Percentiles rank a stretch among this genome's conserved stretches.
phyloP scores from a whole-genome alignment of 2,329 filamentous ascomycete genomes.

The Emericellopsis cladophorae region DNA sequence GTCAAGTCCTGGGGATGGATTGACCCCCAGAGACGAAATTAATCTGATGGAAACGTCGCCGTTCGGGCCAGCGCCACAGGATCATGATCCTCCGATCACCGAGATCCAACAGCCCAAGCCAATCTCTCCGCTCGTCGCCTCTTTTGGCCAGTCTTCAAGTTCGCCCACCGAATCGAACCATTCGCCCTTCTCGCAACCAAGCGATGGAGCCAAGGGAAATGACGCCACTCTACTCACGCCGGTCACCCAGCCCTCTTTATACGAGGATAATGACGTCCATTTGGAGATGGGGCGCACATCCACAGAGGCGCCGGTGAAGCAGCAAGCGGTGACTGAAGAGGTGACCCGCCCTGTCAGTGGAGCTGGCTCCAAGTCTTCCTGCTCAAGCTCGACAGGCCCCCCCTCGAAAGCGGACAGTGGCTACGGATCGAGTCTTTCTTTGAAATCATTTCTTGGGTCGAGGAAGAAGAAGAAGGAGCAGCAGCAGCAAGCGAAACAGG shows the following conservation, averaged over 20 bases:
- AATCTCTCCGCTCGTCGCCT: background rate
- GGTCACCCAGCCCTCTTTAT: too few relatives aligned
- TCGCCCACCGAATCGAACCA: background rate
- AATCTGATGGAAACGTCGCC: background rate
- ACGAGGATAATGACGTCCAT: too few relatives aligned
- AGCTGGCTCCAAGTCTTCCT: constrained; percentile 26
- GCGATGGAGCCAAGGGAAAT: too few relatives aligned
- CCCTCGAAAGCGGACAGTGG: constrained; percentile 48
- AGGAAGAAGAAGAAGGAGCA: constrained; percentile 12
- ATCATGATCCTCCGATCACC: background rate
- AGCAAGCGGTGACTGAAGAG: background rate
- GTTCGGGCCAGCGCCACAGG: background rate
- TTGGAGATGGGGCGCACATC: background rate
- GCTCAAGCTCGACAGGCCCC: constrained; percentile 15
- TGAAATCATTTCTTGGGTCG: constrained; percentile 34
- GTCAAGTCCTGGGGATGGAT: constrained; percentile 22
- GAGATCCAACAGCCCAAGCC: background rate
- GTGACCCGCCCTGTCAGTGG: constrained; percentile 31
- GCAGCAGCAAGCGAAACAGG: constrained; percentile 11
- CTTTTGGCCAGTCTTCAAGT: background rate
- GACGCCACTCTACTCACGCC: too few relatives aligned
- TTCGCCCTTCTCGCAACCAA: background rate
- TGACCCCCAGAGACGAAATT: constrained; percentile 1
- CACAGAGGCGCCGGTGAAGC: background rate
- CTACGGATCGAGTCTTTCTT: constrained; percentile 47